Base-by-base conservation (phyloP, 2,329 filamentous ascomycete species). In the Ophiocordyceps australis region DNA sequence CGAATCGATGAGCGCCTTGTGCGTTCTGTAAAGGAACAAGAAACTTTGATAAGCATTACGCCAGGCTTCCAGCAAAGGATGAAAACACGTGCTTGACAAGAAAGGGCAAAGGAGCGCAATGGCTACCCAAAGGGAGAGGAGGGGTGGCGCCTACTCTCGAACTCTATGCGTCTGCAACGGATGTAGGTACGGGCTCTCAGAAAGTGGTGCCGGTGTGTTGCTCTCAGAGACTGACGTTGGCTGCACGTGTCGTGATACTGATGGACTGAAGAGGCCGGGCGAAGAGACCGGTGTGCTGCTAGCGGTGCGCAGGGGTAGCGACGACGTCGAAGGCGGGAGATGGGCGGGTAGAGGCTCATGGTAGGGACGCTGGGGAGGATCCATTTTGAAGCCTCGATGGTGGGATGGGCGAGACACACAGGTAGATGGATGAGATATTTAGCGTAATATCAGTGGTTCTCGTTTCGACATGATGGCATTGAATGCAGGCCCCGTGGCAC, bases 1-100 rank as follows among this genome's bases (percentile, higher is more conserved):
- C 34, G 85, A 74, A 42, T 95, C 86, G 38, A 94, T 81, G 41
- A 85, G 74, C 27, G 81, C 85, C 34, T 85, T 82, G 52, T 93
- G 80, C 8, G 86, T 94, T 54, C 74, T 80, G 35, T 10, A 3
- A 14, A 11, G 14, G 4, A 22, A 8, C 4, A 22, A 12, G 21
- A 12, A 11, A 22, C n/a, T 13, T 7, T 8, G 12, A 12, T 20
- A 20, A 12, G 19, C 10, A 10, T 10, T 10, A 9, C 9, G 19
- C 12, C 3, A 20, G 12, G 19, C 4, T 20, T 12, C 9, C 19
- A 12, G 10, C 19, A 20, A 20, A 3, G 19, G 3, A 20, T 10
- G 5, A 20, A 12, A 9, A 8, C 4, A 5, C 14, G 12, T n/a
- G 8, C 14, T 23, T 13, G 29, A 24, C 22, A 17, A 19, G 26